These are phyloP conservation scores for Coemansia sp. DNA, from an alignment of 192 early-diverging fungal genomes.

Conservation along the genomic window DNA sequence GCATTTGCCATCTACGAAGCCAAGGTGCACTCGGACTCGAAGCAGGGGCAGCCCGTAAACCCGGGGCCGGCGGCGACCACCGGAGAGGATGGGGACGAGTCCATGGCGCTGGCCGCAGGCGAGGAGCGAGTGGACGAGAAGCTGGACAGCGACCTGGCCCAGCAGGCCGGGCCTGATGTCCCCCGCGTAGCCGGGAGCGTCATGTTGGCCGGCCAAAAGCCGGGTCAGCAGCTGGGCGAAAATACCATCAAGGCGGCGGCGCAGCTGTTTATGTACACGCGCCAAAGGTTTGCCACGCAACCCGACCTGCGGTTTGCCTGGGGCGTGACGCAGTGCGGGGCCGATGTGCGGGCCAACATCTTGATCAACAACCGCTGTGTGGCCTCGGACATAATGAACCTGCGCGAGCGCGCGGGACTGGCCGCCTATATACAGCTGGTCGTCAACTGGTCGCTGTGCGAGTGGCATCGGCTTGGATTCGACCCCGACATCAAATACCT, in stretches of 20 bases:
- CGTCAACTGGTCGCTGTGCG: constrained; percentile 10
- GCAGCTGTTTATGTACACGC: constrained; percentile 4
- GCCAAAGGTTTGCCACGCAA: constrained; percentile 6
- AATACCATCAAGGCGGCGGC: neutral
- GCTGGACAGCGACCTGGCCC: no score
- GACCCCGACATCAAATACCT: neutral
- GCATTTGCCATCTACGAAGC: no score
- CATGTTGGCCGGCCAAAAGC: no score
- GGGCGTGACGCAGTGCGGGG: constrained; percentile 16
- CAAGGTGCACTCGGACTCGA: no score
- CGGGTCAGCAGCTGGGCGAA: no score
- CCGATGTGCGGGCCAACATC: neutral
- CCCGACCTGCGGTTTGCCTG: constrained; percentile 9
- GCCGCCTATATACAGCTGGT: neutral
- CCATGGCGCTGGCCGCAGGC: no score
- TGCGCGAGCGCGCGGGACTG: neutral
- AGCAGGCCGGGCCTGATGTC: no score
- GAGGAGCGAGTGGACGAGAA: no score
- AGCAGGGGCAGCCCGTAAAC: no score
- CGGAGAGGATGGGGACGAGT: no score
- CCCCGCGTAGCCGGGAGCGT: no score
- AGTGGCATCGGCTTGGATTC: neutral
- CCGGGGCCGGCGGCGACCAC: no score
- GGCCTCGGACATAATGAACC: constrained; percentile 6
- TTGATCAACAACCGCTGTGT: neutral